Evolutionary conservation across 805 yeast genomes (phyloP).

Genomic region (Metschnikowia borealis): DNA sequence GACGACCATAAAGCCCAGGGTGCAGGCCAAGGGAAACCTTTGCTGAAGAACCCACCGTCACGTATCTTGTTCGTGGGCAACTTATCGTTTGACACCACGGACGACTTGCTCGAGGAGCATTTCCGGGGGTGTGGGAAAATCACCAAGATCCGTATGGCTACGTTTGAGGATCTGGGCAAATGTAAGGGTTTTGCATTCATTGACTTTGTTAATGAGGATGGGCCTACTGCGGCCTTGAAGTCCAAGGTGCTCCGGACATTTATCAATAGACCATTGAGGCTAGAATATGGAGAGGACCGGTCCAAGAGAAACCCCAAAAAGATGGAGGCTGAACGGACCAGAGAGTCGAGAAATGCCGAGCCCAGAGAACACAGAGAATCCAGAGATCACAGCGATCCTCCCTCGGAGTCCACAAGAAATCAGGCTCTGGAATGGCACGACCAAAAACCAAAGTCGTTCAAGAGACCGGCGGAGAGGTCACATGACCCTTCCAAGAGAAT

Average conservation of each 20-base stretch:
- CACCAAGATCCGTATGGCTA: slow-evolving; percentile 83
- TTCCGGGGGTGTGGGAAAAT: slow-evolving; percentile 93
- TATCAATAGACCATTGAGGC: slow-evolving; percentile 69
- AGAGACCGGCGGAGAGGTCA: slow-evolving; percentile 12
- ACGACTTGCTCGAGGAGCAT: slow-evolving; percentile 70
- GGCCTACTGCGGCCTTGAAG: slow-evolving; percentile 78
- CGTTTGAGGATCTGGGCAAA: slow-evolving; percentile 94
- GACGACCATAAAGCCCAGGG: slow-evolving; percentile 37
- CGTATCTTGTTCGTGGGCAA: slow-evolving; percentile 90
- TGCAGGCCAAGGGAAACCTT: slow-evolving; percentile 9
- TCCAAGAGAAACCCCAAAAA: slow-evolving; percentile 62
- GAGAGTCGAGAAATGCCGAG: no score
- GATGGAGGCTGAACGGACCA: slow-evolving; percentile 1
- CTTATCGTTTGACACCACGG: slow-evolving; percentile 85
- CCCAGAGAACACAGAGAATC: no score
- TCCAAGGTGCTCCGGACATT: slow-evolving; percentile 64
- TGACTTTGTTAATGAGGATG: slow-evolving; percentile 76
- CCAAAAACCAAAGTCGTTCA: slow-evolving; percentile 7
- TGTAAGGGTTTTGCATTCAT: slow-evolving; percentile 95
- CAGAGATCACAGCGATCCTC: no score
- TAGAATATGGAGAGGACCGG: slow-evolving; percentile 95
- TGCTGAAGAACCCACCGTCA: slow-evolving; percentile 80
- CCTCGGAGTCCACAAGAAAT: no score
- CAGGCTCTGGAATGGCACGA: not conserved
- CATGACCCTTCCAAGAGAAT: slow-evolving; percentile 43